Evolutionary conservation across 2,329 filamentous ascomycete species (phyloP).

Genomic region (Hymenotorrendiella dingleyae): DNA sequence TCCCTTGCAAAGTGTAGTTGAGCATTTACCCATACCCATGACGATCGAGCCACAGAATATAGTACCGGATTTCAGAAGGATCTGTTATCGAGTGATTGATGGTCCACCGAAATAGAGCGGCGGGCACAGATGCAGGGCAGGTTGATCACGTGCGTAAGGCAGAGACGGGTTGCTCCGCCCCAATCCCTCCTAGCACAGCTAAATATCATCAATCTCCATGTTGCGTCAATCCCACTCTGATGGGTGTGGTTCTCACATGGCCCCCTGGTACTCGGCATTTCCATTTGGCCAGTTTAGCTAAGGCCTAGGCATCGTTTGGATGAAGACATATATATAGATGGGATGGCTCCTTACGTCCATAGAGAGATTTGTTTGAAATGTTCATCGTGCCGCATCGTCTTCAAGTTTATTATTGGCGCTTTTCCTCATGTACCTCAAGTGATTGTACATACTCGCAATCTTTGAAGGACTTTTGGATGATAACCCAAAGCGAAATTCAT

Average conservation of each 20-base stretch:
- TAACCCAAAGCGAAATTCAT: too few relatives aligned
- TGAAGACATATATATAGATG: conserved; percentile 10
- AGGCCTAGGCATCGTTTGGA: conserved; percentile 2
- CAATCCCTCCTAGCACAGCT: not conserved
- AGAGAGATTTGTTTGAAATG: conserved; percentile 4
- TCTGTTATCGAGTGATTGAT: not conserved
- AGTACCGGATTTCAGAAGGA: too few relatives aligned
- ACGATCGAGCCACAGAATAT: too few relatives aligned
- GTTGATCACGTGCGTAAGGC: not conserved
- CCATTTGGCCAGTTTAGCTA: conserved; percentile 9
- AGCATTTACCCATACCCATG: too few relatives aligned
- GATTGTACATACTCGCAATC: too few relatives aligned
- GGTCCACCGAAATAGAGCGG: not conserved
- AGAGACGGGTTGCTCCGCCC: conserved; percentile 4
- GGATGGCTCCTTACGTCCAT: conserved; percentile 2
- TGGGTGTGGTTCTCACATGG: conserved; percentile 6
- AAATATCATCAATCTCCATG: conserved; percentile 4
- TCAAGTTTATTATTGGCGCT: too few relatives aligned
- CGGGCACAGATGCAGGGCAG: not conserved
- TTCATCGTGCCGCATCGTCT: conserved; percentile 2
- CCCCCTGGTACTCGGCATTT: conserved; percentile 4
- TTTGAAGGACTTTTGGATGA: too few relatives aligned
- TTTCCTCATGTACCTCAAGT: too few relatives aligned
- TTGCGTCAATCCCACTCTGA: conserved; percentile 5
- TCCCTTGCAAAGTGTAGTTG: too few relatives aligned